These are phyloP conservation scores for Saccharomycopsis synnaedendra DNA, from an alignment of 805 yeast species.

Conservation along the genomic window DNA sequence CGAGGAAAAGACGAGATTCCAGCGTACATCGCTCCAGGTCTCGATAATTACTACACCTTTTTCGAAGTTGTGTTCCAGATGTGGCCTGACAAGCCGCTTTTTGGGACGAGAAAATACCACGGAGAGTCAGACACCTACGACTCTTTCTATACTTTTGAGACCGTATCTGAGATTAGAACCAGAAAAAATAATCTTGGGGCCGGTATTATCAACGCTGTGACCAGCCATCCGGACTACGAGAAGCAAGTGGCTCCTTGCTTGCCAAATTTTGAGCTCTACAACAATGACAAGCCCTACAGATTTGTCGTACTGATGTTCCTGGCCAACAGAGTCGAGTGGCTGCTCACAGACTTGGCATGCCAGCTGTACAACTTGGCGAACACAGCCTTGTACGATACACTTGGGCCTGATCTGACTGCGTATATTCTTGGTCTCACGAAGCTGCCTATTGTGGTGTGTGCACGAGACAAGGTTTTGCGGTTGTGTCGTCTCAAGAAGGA, in stretches of 20 bases:
- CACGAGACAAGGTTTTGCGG: constrained; percentile 31
- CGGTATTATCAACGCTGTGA: constrained; percentile 37
- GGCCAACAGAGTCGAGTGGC: constrained; percentile 58
- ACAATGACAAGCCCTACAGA: constrained; percentile 22
- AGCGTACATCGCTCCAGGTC: constrained; percentile 22
- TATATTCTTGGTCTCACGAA: constrained; percentile 53
- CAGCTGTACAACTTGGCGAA: constrained; percentile 42
- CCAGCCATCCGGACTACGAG: constrained; percentile 12
- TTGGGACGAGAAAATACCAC: constrained; percentile 26
- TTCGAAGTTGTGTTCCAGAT: constrained; percentile 22
- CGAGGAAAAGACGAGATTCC: neutral
- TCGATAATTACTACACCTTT: constrained; percentile 24
- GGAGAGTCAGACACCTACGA: constrained; percentile 26
- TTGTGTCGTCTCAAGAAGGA: constrained; percentile 30
- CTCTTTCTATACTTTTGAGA: constrained; percentile 30
- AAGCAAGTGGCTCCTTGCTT: constrained; percentile 17
- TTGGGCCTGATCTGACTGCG: constrained; percentile 49
- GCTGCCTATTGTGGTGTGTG: constrained; percentile 40
- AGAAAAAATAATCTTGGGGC: constrained; percentile 41
- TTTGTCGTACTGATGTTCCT: constrained; percentile 48
- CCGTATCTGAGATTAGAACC: constrained; percentile 30
- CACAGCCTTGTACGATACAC: constrained; percentile 45
- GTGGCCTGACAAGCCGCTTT: constrained; percentile 22
- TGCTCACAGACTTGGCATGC: constrained; percentile 57
- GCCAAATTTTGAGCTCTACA: constrained; percentile 22